Evolutionary conservation across 1,284 basidiomycete genomes (phyloP).

Genomic region (Cryptococcus sp.): DNA sequence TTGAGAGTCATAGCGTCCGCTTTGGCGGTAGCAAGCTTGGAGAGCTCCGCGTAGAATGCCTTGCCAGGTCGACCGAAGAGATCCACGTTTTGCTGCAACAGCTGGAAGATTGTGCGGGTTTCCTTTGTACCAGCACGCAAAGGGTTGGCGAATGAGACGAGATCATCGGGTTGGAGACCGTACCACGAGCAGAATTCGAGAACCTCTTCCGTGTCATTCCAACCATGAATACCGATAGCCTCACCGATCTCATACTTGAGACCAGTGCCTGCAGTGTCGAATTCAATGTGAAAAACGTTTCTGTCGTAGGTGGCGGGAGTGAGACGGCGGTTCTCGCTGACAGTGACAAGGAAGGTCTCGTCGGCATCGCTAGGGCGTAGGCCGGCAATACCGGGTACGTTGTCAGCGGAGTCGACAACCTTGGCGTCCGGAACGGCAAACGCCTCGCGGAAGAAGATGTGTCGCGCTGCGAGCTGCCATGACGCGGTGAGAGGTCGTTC

Average conservation of each 20-base stretch:
- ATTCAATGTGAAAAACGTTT: constrained; percentile 98
- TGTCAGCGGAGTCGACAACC: constrained; percentile 51
- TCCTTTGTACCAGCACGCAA: constrained; percentile 57
- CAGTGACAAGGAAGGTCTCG: constrained; percentile 89
- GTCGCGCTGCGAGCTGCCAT: constrained; percentile 87
- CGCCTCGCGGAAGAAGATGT: constrained; percentile 82
- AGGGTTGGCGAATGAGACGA: constrained; percentile 78
- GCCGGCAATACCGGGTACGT: constrained; percentile 58
- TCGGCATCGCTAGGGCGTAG: constrained; percentile 85
- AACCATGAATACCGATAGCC: constrained; percentile 94
- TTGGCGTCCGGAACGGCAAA: constrained; percentile 58
- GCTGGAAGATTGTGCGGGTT: constrained; percentile 91
- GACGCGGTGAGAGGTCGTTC: constrained; percentile 48
- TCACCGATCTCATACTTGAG: constrained; percentile 95
- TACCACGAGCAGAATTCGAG: constrained; percentile 89
- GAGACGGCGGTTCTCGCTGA: constrained; percentile 89
- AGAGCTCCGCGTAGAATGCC: constrained; percentile 88
- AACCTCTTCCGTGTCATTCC: constrained; percentile 92
- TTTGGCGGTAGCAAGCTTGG: constrained; percentile 69
- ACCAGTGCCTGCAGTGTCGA: constrained; percentile 87
- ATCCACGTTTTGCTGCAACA: constrained; percentile 94
- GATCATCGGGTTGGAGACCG: constrained; percentile 75
- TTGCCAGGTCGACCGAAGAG: constrained; percentile 95
- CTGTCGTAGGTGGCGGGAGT: constrained; percentile 95
- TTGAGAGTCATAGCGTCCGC: constrained; percentile 79